Percentiles rank a stretch among this genome's conserved stretches.
phyloP scores from a whole-genome alignment of 768 basidiomycete species.

The Butyriboletus loyo region DNA sequence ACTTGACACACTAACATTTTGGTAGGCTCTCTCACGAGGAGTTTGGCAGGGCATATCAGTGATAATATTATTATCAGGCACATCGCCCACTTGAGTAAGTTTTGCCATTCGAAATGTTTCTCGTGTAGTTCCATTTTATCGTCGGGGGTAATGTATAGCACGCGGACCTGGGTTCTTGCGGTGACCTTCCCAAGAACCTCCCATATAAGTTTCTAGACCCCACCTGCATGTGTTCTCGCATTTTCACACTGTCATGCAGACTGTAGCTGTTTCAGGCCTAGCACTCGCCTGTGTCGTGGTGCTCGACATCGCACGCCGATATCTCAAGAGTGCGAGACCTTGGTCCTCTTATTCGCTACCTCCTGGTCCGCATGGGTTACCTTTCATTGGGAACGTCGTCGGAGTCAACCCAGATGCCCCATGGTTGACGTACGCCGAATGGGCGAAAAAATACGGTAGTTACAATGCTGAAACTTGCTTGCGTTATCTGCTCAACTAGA shows the following conservation, averaged over 20 bases:
- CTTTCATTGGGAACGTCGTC: conserved; percentile 38
- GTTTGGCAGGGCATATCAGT: neutral
- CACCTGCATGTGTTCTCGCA: neutral
- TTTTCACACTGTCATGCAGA: conserved; percentile 4
- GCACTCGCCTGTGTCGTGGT: conserved; percentile 5
- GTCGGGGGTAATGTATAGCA: too few relatives aligned
- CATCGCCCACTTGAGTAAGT: neutral
- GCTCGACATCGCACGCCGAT: conserved; percentile 6
- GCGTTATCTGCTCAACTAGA: neutral
- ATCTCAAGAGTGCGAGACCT: conserved; percentile 1
- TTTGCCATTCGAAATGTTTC: neutral
- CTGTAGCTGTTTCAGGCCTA: conserved; percentile 1
- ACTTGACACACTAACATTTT: too few relatives aligned
- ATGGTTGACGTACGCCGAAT: conserved; percentile 38
- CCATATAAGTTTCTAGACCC: neutral
- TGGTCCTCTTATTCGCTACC: conserved; percentile 22
- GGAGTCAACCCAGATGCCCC: conserved; percentile 30
- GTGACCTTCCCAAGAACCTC: neutral
- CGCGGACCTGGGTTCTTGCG: too few relatives aligned
- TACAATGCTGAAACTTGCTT: neutral
- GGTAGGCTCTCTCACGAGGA: neutral
- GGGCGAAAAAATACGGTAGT: conserved; percentile 36
- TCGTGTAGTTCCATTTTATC: too few relatives aligned
- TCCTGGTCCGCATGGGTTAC: conserved; percentile 38
- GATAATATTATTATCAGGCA: too few relatives aligned